Percentiles rank a stretch among this genome's conserved stretches.
Evolutionary conservation across 148 eudicot species (phyloP).

Genomic region (Polygonum maritimum): DNA sequence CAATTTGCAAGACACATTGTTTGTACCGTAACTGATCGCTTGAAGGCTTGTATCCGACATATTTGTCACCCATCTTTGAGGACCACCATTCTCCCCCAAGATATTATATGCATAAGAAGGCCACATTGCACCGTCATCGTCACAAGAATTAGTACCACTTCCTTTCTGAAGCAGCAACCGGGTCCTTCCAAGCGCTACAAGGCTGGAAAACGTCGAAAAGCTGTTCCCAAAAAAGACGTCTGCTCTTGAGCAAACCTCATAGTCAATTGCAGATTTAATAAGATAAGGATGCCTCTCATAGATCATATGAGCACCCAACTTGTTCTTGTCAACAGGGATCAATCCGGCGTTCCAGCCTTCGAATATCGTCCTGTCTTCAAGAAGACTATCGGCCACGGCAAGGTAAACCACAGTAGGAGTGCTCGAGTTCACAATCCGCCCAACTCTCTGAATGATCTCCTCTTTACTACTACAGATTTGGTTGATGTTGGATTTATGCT

Average conservation of each 20-base stretch:
- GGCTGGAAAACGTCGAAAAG: slow-evolving; percentile 88
- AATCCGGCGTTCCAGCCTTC: slow-evolving; percentile 66
- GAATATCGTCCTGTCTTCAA: slow-evolving; percentile 62
- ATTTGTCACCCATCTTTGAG: slow-evolving; percentile 68
- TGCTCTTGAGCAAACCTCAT: slow-evolving; percentile 84
- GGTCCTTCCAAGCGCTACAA: slow-evolving; percentile 85
- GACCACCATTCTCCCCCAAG: slow-evolving; percentile 48
- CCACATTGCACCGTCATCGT: slow-evolving; percentile 41
- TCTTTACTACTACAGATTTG: slow-evolving; percentile 88
- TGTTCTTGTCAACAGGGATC: slow-evolving; percentile 76
- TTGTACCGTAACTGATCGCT: slow-evolving; percentile 85
- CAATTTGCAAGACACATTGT: slow-evolving; percentile 48
- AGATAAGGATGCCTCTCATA: slow-evolving; percentile 76
- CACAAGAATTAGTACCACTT: slow-evolving; percentile 28
- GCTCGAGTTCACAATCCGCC: slow-evolving; percentile 41
- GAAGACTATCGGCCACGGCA: slow-evolving; percentile 85
- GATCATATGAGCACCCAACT: slow-evolving; percentile 48
- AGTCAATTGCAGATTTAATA: slow-evolving; percentile 86
- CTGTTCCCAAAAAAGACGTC: slow-evolving; percentile 88
- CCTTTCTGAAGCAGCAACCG: slow-evolving; percentile 44
- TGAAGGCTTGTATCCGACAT: slow-evolving; percentile 63
- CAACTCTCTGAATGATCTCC: slow-evolving; percentile 72
- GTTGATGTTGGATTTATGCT: slow-evolving; percentile 48
- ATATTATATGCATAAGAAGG: slow-evolving; percentile 93
- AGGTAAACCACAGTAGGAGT: slow-evolving; percentile 58